These are phyloP conservation scores for Corynespora cassiicola DNA, from an alignment of 2,329 filamentous ascomycete genomes.

Conservation along the genomic window DNA sequence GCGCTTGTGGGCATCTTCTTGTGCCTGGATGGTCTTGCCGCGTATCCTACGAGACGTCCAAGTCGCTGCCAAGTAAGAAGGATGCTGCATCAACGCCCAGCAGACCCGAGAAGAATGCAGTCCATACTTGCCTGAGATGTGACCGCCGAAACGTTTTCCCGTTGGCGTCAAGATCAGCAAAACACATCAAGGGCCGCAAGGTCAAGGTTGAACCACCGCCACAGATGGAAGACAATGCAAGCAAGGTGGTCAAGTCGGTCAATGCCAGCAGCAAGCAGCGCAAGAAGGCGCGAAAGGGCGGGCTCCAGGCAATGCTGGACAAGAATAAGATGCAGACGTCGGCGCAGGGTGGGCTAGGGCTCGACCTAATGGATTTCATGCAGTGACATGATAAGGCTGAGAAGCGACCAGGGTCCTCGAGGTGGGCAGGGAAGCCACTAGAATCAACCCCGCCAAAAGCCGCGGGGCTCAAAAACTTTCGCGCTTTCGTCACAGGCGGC, in stretches of 20 bases:
- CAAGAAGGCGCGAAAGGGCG: slow-evolving; percentile 61
- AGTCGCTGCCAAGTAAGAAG: slow-evolving; percentile 8
- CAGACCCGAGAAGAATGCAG: slow-evolving; percentile 21
- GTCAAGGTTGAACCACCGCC: slow-evolving; percentile 3
- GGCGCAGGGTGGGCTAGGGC: slow-evolving; percentile 42
- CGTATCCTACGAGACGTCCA: slow-evolving; percentile 18
- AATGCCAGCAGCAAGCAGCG: slow-evolving; percentile 61
- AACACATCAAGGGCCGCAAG: slow-evolving; percentile 18
- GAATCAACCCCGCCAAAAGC: slow-evolving; percentile 33
- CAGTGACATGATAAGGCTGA: slow-evolving; percentile 48
- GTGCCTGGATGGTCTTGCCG: slow-evolving; percentile 45
- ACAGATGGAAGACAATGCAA: slow-evolving; percentile 11
- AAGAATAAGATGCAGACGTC: slow-evolving; percentile 48
- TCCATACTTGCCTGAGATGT: slow-evolving; percentile 40
- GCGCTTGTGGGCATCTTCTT: slow-evolving; percentile 45
- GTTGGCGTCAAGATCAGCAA: slow-evolving; percentile 24
- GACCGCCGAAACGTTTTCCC: slow-evolving; percentile 35
- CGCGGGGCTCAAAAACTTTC: slow-evolving; percentile 44
- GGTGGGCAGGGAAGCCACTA: slow-evolving; percentile 26
- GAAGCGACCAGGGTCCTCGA: slow-evolving; percentile 19
- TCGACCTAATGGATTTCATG: slow-evolving; percentile 63
- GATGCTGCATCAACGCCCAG: slow-evolving; percentile 1
- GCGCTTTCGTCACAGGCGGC: slow-evolving; percentile 27
- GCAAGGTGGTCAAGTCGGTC: slow-evolving; percentile 39
- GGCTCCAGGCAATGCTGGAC: slow-evolving; percentile 61